Evolutionary conservation across 441 rosid genomes (phyloP).

Genomic region (Sinapis alba): DNA sequence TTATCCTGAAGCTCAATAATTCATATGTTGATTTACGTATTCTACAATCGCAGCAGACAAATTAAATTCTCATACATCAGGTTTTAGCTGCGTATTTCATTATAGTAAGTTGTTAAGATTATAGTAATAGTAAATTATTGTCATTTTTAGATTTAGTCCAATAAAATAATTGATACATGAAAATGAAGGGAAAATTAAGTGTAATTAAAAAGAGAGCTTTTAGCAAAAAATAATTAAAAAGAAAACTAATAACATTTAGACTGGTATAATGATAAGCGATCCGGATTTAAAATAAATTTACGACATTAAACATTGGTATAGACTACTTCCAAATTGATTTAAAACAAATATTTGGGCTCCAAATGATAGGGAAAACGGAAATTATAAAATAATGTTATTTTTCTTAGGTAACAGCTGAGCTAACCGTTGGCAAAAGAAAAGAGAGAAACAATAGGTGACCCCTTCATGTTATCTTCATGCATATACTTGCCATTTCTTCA

Average conservation of each 20-base stretch:
- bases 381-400: background rate
- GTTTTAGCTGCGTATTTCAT: background rate
- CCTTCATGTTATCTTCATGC: background rate
- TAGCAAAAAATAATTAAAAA: slow-evolving; percentile 14
- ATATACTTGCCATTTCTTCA: slow-evolving; percentile 6
- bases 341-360: background rate
- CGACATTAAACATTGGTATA: too few species aligned
- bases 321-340: too few species aligned
- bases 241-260: slow-evolving; percentile 14
- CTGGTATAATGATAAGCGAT: too few species aligned
- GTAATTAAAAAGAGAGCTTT: slow-evolving; percentile 11
- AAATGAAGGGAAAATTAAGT: slow-evolving; percentile 26
- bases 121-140: background rate
- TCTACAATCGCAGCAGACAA: slow-evolving; percentile 7
- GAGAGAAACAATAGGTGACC: background rate
- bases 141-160: background rate
- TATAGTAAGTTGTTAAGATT: background rate
- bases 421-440: slow-evolving; percentile 6
- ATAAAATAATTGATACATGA: background rate
- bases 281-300: too few species aligned
- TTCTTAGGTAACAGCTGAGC: background rate
- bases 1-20: slow-evolving; percentile 21
- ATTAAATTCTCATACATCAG: background rate
- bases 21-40: background rate
- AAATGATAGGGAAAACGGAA: background rate